These are phyloP conservation scores for Linanthus parryae DNA, from an alignment of 148 eudicot species.

Conservation along the genomic window DNA sequence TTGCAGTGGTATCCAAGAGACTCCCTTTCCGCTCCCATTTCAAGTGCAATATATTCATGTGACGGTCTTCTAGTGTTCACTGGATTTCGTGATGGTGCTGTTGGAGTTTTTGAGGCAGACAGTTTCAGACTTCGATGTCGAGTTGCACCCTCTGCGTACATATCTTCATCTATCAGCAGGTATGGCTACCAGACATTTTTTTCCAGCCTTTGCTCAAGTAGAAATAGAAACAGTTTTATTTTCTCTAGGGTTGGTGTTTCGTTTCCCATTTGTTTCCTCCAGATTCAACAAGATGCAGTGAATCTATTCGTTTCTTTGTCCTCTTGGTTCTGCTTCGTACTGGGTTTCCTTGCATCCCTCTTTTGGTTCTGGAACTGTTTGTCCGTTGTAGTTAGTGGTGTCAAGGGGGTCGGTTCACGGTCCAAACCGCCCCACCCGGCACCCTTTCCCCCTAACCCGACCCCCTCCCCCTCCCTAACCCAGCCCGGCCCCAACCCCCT, in stretches of 20 bases:
- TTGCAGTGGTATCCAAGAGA: constrained; percentile 56
- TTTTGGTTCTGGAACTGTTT: too few relatives aligned
- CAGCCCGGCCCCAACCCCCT: too few relatives aligned
- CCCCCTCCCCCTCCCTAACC: too few relatives aligned
- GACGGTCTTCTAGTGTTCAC: constrained; percentile 38
- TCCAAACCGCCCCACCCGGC: too few relatives aligned
- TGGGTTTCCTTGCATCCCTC: too few relatives aligned
- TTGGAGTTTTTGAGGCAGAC: constrained; percentile 54
- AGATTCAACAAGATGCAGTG: too few relatives aligned
- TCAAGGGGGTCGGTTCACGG: too few relatives aligned
- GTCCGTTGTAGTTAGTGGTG: too few relatives aligned
- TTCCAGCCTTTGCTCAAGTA: background rate
- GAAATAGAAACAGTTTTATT: too few relatives aligned
- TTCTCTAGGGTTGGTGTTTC: background rate
- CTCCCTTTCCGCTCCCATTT: constrained; percentile 43
- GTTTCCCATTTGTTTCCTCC: background rate
- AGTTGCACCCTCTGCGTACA: constrained; percentile 40
- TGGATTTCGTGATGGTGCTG: constrained; percentile 51
- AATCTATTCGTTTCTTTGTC: too few relatives aligned
- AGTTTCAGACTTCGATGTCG: constrained; percentile 48
- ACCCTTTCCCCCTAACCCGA: too few relatives aligned
- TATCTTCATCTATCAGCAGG: constrained; percentile 42
- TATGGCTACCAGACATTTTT: constrained; percentile 3
- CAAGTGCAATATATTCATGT: constrained; percentile 50
- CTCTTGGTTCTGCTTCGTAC: too few relatives aligned